These are phyloP conservation scores for Forsythia viridissima DNA, from an alignment of 257 asterid species.

Conservation along the genomic window DNA sequence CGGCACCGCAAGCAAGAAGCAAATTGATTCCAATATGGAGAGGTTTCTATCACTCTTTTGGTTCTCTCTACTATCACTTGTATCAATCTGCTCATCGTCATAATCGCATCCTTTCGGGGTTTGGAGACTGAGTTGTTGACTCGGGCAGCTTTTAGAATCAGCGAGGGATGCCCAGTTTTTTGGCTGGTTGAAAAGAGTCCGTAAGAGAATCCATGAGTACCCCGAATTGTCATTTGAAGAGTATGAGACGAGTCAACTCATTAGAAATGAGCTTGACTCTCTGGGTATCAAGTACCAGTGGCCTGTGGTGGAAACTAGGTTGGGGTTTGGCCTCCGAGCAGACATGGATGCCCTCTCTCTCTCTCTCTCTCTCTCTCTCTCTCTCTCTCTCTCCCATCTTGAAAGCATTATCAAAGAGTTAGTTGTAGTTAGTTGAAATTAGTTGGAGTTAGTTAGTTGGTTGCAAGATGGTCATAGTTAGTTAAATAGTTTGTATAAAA, in stretches of 20 bases:
- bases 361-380: conserved; percentile 12
- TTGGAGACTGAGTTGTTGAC: conserved; percentile 30
- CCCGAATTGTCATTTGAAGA: conserved; percentile 84
- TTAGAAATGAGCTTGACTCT: conserved; percentile 68
- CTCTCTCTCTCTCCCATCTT: background rate
- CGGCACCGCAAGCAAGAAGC: background rate
- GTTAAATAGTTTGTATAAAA: no score
- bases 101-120: conserved; percentile 22
- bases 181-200: conserved; percentile 64
- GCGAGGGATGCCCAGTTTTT: conserved; percentile 57
- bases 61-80: conserved; percentile 22
- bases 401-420: no score
- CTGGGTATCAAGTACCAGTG: conserved; percentile 67
- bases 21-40: conserved; percentile 18
- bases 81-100: conserved; percentile 22
- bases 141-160: conserved; percentile 54
- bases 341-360: conserved; percentile 97
- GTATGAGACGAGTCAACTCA: conserved; percentile 65
- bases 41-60: conserved; percentile 12
- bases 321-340: conserved; percentile 79
- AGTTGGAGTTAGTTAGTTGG: no score
- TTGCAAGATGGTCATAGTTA: no score
- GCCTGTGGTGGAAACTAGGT: conserved; percentile 79
- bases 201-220: conserved; percentile 73
- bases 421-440: no score